Conservation (phyloP, 192 early-diverging fungal species). For the Ambispora gerdemannii region DNA sequence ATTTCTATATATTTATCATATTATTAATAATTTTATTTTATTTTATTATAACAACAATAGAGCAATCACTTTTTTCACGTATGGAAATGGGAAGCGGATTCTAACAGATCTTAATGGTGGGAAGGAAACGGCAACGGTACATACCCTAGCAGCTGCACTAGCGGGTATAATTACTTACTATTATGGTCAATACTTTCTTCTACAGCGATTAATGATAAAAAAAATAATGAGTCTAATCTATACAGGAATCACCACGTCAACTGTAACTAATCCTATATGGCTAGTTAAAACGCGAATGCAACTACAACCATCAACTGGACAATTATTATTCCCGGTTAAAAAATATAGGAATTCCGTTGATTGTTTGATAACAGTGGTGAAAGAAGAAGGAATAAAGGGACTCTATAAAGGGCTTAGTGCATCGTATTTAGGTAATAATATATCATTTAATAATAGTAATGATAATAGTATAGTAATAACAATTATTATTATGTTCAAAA, state of each 20-base stretch:
- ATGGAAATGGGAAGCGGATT: constrained; percentile 82
- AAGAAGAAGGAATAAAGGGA: constrained; percentile 77
- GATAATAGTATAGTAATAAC: neutral
- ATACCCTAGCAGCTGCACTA: constrained; percentile 72
- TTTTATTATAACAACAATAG: constrained; percentile 36
- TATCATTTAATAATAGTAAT: too few species aligned
- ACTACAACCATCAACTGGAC: constrained; percentile 53
- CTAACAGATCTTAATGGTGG: constrained; percentile 75
- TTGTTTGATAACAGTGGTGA: constrained; percentile 64
- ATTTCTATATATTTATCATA: neutral
- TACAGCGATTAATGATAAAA: too few species aligned
- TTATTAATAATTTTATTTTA: neutral
- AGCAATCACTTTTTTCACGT: constrained; percentile 91
- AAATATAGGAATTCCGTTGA: constrained; percentile 78
- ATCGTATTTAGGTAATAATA: constrained; percentile 66
- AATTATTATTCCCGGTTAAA: constrained; percentile 5
- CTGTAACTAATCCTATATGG: constrained; percentile 96
- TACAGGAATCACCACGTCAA: constrained; percentile 66
- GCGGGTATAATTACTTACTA: too few species aligned
- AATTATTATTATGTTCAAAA: neutral
- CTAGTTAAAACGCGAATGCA: constrained; percentile 96
- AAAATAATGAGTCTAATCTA: too few species aligned
- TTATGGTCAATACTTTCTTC: too few species aligned
- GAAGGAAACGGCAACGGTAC: constrained; percentile 73
- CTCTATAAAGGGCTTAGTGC: constrained; percentile 91